Evolutionary conservation across 2,329 filamentous ascomycete species (phyloP), one percentile per base, ranked within the genome.

Genomic region (Stylonectria norvegica): DNA sequence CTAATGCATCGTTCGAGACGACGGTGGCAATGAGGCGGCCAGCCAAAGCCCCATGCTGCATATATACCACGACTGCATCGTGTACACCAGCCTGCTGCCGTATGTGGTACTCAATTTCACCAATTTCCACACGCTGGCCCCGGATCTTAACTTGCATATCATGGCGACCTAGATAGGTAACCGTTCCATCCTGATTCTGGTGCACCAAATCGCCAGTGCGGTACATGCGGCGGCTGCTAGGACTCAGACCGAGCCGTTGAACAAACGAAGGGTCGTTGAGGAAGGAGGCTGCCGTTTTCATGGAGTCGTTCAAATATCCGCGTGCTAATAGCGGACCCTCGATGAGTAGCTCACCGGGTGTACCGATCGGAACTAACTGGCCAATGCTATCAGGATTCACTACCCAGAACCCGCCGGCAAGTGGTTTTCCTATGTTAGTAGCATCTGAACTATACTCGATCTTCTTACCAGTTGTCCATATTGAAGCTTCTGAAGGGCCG

Each of bases 71-170:
- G 16, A 12, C 17, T 20, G 22, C 22, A 27, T 28, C 30, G n/a
- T 37, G 35, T 28, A 27, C 25, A 22, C 23, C 10, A 38, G 25
- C 16, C 40, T 29, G 34, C 10, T 38, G 31, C 19, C 33, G 12
- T 18, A 53, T n/a, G 22, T 45, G 38, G 32, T 43, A 34, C 20
- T 56, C 53, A 8, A 55, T 37, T 40, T 51, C 51, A 5, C 33
- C 38, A 14, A 73, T 61, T 58, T 73, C 79, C 36, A 76, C 64
- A 36, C 75, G 57, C 45, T 71, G 78, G 18, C 79, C 80, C 19
- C 70, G 66, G 12, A 80, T 55, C 55, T 81, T 81, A 33, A 79
- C 67, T 52, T 79, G 76, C 0, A 66, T 67, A 48, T 80, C 76
- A 47, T 73, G 74, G 17, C 76, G 64, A 31, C 73, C 75, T 32